phyloP scores from a whole-genome alignment of 305 asterid species.

The Solanum hybrid region DNA sequence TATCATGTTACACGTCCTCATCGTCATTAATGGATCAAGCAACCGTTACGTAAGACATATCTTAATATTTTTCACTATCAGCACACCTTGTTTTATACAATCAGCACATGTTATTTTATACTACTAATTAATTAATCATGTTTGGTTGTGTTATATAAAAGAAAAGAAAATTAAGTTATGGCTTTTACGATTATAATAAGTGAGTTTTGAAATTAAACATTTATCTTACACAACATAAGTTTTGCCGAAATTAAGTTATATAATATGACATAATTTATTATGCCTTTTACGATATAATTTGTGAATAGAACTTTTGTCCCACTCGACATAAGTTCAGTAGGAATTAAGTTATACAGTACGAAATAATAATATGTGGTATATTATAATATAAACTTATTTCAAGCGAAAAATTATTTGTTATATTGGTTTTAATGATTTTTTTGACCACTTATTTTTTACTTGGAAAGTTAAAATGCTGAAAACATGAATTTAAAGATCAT shows the following conservation, averaged over 20 bases:
- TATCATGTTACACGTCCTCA: neutral
- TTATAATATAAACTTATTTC: too few relatives aligned
- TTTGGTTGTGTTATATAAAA: neutral
- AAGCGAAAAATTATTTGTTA: too few relatives aligned
- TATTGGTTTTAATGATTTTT: neutral
- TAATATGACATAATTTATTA: too few relatives aligned
- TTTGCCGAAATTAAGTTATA: neutral
- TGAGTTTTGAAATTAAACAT: too few relatives aligned
- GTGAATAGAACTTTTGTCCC: neutral
- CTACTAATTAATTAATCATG: neutral
- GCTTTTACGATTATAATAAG: neutral
- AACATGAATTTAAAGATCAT: neutral
- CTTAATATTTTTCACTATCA: neutral
- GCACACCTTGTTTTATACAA: neutral
- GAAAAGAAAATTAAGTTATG: neutral
- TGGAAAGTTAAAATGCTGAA: neutral
- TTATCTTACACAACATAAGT: too few relatives aligned
- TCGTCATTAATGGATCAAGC: neutral
- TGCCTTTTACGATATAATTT: too few relatives aligned
- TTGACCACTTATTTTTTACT: neutral
- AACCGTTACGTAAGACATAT: neutral
- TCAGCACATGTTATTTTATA: neutral
- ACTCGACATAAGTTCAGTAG: too few relatives aligned
- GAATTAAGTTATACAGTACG: too few relatives aligned
- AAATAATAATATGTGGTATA: too few relatives aligned